phyloP scores from a whole-genome alignment of 371 early-diverging fungal species.

The Basidiobolus meristosporus region DNA sequence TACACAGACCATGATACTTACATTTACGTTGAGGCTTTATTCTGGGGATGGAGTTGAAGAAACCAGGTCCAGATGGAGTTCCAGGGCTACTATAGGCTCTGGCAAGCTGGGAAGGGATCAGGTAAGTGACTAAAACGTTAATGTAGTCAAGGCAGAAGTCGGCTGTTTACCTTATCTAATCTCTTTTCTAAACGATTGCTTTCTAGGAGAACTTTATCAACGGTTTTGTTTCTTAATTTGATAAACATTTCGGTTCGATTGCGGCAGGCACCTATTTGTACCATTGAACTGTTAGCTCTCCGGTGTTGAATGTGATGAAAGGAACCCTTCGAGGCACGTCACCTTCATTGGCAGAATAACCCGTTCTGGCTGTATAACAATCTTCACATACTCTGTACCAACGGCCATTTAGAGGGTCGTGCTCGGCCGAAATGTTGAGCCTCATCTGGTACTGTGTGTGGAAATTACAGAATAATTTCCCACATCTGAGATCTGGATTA shows the following conservation, averaged over 20 bases:
- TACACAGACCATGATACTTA: not conserved
- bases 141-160: not conserved
- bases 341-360: constrained; percentile 27
- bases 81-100: constrained; percentile 2
- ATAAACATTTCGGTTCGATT: too few relatives aligned
- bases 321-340: not conserved
- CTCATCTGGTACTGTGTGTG: constrained; percentile 52
- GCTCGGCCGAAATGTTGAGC: constrained; percentile 36
- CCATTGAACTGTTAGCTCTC: too few relatives aligned
- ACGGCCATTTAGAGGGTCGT: constrained; percentile 46
- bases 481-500: constrained; percentile 33
- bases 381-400: constrained; percentile 58
- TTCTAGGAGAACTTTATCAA: constrained; percentile 24
- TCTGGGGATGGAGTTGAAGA: not conserved
- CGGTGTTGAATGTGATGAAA: too few relatives aligned
- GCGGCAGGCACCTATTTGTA: too few relatives aligned
- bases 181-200: constrained; percentile 72
- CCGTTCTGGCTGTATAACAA: constrained; percentile 35
- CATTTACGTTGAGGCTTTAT: constrained; percentile 3
- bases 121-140: constrained; percentile 1
- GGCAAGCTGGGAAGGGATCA: constrained; percentile 9
- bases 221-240: not conserved
- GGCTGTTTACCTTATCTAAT: constrained; percentile 43
- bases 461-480: constrained; percentile 41
- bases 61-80: too few relatives aligned